Percentiles rank a stretch among this genome's conserved stretches.
phyloP scores from a whole-genome alignment of 352 stramenopile species.

The Phytopythium boreale region DNA sequence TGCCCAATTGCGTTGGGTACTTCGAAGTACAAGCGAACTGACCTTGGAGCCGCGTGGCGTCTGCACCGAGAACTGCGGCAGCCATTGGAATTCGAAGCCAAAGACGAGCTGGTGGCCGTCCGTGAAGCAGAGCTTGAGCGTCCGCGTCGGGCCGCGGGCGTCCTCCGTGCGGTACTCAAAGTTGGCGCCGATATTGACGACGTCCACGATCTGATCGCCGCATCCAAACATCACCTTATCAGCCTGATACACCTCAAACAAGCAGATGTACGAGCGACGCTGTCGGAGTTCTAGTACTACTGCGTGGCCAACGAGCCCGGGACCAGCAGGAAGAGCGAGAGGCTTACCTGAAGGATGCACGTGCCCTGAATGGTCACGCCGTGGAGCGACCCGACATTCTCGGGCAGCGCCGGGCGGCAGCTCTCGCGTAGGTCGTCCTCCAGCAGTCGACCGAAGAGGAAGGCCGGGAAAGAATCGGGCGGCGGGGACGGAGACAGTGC shows the following conservation, averaged over 20 bases:
- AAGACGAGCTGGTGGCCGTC: slow-evolving; percentile 74
- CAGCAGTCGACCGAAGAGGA: slow-evolving; percentile 59
- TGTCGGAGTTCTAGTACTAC: background rate
- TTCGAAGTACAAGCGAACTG: background rate
- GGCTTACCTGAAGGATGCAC: slow-evolving; percentile 66
- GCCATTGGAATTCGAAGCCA: slow-evolving; percentile 65
- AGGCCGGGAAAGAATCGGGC: slow-evolving; percentile 33
- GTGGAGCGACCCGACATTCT: slow-evolving; percentile 42
- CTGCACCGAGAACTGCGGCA: slow-evolving; percentile 52
- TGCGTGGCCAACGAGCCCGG: background rate
- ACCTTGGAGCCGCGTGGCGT: slow-evolving; percentile 63
- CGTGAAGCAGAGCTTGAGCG: slow-evolving; percentile 82
- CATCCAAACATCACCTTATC: background rate
- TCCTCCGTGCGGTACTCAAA: slow-evolving; percentile 71
- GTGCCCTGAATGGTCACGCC: slow-evolving; percentile 54
- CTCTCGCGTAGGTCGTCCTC: slow-evolving; percentile 66
- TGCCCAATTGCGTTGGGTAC: no score
- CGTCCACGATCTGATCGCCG: slow-evolving; percentile 58
- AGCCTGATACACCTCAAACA: background rate
- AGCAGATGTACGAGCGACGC: background rate
- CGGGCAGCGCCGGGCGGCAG: slow-evolving; percentile 56
- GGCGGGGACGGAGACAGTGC: slow-evolving; percentile 11
- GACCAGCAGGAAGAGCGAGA: background rate
- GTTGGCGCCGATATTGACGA: slow-evolving; percentile 78
- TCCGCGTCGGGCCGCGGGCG: slow-evolving; percentile 49